A percentile compares a stretch with the other conserved stretches of the same genome.
Evolutionary conservation across 1,284 basidiomycete species (phyloP).

Genomic region (Tremellales sp.): DNA sequence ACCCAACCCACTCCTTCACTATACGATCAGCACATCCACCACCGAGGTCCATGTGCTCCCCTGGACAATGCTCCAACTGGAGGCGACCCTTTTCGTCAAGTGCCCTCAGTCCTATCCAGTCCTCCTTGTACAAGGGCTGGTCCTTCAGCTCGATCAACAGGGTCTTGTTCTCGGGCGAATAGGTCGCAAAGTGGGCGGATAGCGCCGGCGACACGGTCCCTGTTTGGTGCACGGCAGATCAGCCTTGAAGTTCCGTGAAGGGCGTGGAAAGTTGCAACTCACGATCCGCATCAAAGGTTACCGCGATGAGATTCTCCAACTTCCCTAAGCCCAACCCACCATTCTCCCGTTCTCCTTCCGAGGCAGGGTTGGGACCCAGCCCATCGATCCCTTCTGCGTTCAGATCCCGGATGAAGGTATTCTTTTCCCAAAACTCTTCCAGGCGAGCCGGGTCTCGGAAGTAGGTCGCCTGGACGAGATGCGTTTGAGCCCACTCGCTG

Average conservation of each 20-base stretch:
- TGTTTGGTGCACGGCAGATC: conserved; percentile 55
- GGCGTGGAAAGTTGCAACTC: conserved; percentile 10
- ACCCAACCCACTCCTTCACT: conserved; percentile 46
- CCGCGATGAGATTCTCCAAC: conserved; percentile 47
- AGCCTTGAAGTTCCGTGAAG: background rate
- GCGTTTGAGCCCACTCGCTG: conserved; percentile 71
- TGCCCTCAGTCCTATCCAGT: conserved; percentile 79
- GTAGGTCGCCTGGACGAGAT: conserved; percentile 89
- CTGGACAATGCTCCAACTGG: conserved; percentile 65
- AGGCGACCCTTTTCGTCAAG: conserved; percentile 70
- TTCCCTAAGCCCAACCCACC: conserved; percentile 33
- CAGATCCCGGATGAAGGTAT: conserved; percentile 52
- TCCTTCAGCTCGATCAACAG: conserved; percentile 65
- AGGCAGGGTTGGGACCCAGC: conserved; percentile 5
- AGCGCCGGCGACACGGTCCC: conserved; percentile 44
- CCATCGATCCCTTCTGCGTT: conserved; percentile 50
- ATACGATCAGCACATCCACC: conserved; percentile 52
- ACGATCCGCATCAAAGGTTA: conserved; percentile 48
- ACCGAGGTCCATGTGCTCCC: conserved; percentile 79
- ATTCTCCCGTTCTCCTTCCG: conserved; percentile 13
- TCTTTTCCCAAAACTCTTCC: conserved; percentile 64
- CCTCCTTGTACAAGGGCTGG: conserved; percentile 74
- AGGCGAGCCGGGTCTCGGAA: conserved; percentile 80
- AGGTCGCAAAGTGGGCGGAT: conserved; percentile 44
- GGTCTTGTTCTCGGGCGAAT: conserved; percentile 41